A percentile compares a stretch with the other conserved stretches of the same genome.
phyloP scores from a whole-genome alignment of 495 filamentous ascomycete genomes.

The Cercophora samala region DNA sequence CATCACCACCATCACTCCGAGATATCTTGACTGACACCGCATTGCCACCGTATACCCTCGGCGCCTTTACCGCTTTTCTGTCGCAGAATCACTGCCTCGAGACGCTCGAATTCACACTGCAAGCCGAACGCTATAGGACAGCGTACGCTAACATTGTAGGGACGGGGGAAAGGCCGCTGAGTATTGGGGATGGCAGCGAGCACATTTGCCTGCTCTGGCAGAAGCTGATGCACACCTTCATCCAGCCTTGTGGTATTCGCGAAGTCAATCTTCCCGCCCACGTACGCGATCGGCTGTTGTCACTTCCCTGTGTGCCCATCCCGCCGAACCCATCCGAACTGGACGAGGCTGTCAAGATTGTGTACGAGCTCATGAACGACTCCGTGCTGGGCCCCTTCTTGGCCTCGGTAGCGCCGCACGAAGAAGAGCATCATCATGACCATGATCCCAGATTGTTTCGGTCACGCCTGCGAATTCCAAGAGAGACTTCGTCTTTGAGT shows the following conservation, averaged over 20 bases:
- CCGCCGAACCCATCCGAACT: conserved; percentile 77
- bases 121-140: conserved; percentile 83
- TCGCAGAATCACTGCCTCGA: conserved; percentile 98
- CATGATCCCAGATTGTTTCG: conserved; percentile 39
- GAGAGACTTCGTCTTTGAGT: conserved; percentile 26
- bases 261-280: conserved; percentile 90
- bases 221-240: conserved; percentile 69
- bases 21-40: conserved; percentile 87
- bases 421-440: conserved; percentile 24
- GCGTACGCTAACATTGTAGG: conserved; percentile 60
- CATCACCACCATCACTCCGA: conserved; percentile 74
- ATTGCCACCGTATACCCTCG: conserved; percentile 85
- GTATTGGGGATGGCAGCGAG: conserved; percentile 52
- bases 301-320: conserved; percentile 53
- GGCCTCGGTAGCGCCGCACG: conserved; percentile 51
- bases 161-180: conserved; percentile 2
- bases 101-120: conserved; percentile 95
- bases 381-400: conserved; percentile 84
- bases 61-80: conserved; percentile 94
- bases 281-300: conserved; percentile 77
- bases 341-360: conserved; percentile 84
- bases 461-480: conserved; percentile 39
- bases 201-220: conserved; percentile 73
- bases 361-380: conserved; percentile 96
- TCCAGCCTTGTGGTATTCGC: conserved; percentile 71